phyloP scores from a whole-genome alignment of 2,329 filamentous ascomycete species.

The Aspergillus fijiensis region DNA sequence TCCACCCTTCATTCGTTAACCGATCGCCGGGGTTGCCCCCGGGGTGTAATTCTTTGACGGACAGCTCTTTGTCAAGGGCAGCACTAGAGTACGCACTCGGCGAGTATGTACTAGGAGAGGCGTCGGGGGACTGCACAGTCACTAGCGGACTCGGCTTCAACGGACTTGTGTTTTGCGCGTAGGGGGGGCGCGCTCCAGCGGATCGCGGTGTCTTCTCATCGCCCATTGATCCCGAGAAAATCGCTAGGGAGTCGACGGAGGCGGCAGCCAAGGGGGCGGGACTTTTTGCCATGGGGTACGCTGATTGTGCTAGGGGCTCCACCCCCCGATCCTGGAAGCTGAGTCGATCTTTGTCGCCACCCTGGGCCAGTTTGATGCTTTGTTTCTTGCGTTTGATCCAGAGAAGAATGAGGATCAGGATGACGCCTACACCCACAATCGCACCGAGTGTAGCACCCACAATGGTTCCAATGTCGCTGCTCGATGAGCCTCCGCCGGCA shows the following conservation, averaged over 20 bases:
- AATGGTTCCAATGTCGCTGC: slow-evolving; percentile 54
- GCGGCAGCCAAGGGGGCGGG: slow-evolving; percentile 35
- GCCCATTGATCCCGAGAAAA: slow-evolving; percentile 39
- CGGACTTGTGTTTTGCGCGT: slow-evolving; percentile 20
- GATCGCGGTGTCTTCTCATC: slow-evolving; percentile 35
- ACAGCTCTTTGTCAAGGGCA: slow-evolving; percentile 21
- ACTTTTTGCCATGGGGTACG: slow-evolving; percentile 47
- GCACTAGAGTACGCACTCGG: slow-evolving; percentile 24
- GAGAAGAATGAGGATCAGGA: slow-evolving; percentile 72
- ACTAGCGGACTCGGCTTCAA: slow-evolving; percentile 29
- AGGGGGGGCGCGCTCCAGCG: slow-evolving; percentile 18
- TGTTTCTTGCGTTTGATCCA: slow-evolving; percentile 62
- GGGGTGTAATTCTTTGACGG: slow-evolving; percentile 16
- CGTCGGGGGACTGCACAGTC: slow-evolving; percentile 31
- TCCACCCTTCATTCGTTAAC: slow-evolving; percentile 50
- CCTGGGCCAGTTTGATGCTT: slow-evolving; percentile 47
- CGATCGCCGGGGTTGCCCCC: slow-evolving; percentile 36
- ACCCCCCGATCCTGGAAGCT: slow-evolving; percentile 48
- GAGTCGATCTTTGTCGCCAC: slow-evolving; percentile 58
- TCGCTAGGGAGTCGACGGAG: slow-evolving; percentile 42
- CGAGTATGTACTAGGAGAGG: slow-evolving; percentile 23
- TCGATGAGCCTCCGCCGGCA: slow-evolving; percentile 31
- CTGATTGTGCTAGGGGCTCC: slow-evolving; percentile 42
- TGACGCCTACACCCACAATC: slow-evolving; percentile 69
- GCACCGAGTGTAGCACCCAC: slow-evolving; percentile 79